Evolutionary conservation across 768 basidiomycete genomes (phyloP).

Genomic region (Naganishia randhawae): DNA sequence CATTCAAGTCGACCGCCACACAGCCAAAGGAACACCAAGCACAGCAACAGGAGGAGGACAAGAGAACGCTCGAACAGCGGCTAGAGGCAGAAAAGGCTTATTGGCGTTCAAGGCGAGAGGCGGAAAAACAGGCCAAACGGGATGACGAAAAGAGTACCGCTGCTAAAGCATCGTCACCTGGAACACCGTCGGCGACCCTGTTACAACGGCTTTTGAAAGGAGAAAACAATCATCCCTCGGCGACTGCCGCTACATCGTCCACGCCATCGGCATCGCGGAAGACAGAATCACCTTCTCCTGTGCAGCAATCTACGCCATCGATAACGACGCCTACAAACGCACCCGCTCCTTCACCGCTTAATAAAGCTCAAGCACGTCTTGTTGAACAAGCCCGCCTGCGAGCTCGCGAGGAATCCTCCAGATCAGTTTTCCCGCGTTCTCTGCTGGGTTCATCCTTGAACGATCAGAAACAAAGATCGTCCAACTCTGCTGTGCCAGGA

Average conservation of each 20-base stretch:
- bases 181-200: neutral
- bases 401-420: neutral
- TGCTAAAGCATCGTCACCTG: neutral
- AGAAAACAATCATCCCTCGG: neutral
- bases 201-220: neutral
- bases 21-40: neutral
- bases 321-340: neutral
- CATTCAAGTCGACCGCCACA: neutral
- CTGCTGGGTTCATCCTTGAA: neutral
- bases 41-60: neutral
- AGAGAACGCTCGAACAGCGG: neutral
- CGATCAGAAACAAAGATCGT: neutral
- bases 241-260: neutral
- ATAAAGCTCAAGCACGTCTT: neutral
- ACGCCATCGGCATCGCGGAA: neutral
- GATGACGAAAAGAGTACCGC: neutral
- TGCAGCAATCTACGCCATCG: neutral
- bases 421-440: neutral
- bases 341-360: neutral
- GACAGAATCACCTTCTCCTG: neutral
- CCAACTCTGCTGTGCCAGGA: neutral
- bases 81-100: neutral
- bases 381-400: neutral
- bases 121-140: neutral
- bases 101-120: neutral